phyloP scores from a whole-genome alignment of 768 basidiomycete species.

The Suillus ampliporus region DNA sequence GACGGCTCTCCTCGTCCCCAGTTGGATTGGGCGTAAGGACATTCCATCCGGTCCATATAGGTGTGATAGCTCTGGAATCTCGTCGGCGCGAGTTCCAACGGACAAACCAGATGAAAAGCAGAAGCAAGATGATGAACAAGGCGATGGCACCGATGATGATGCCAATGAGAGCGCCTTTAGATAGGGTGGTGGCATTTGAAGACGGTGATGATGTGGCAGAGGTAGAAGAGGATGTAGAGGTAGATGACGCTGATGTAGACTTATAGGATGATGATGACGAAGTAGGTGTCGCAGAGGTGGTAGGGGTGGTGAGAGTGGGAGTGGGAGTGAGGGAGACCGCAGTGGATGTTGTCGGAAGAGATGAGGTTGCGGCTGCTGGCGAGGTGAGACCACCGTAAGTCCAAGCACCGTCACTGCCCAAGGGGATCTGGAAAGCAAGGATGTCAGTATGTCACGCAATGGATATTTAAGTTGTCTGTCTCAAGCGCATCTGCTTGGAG shows the following conservation, averaged over 20 bases:
- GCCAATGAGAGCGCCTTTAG: slow-evolving; percentile 37
- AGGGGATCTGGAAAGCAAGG: slow-evolving; percentile 61
- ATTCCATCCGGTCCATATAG: slow-evolving; percentile 51
- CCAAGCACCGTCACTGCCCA: slow-evolving; percentile 65
- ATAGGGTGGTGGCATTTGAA: slow-evolving; percentile 37
- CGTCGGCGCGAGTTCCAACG: slow-evolving; percentile 33
- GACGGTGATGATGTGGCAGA: slow-evolving; percentile 26
- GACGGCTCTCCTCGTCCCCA: slow-evolving; percentile 39
- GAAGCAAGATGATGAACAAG: slow-evolving; percentile 61
- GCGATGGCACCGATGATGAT: slow-evolving; percentile 56
- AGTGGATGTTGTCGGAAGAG: slow-evolving; percentile 24
- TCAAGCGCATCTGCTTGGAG: background rate
- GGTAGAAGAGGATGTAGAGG: slow-evolving; percentile 31
- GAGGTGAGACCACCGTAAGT: slow-evolving; percentile 77
- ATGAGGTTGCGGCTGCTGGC: slow-evolving; percentile 50
- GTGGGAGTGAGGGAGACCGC: slow-evolving; percentile 30
- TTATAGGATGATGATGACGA: slow-evolving; percentile 32
- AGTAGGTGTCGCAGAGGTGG: slow-evolving; percentile 33
- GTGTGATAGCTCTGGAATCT: slow-evolving; percentile 28
- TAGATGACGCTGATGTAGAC: slow-evolving; percentile 32
- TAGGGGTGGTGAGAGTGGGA: slow-evolving; percentile 32
- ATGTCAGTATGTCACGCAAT: slow-evolving; percentile 7
- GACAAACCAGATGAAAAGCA: slow-evolving; percentile 44
- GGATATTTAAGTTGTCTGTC: background rate
- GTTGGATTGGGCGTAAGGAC: slow-evolving; percentile 39